Conservation (phyloP, 2,329 filamentous ascomycete genomes). For the Aspergillus versicolor region DNA sequence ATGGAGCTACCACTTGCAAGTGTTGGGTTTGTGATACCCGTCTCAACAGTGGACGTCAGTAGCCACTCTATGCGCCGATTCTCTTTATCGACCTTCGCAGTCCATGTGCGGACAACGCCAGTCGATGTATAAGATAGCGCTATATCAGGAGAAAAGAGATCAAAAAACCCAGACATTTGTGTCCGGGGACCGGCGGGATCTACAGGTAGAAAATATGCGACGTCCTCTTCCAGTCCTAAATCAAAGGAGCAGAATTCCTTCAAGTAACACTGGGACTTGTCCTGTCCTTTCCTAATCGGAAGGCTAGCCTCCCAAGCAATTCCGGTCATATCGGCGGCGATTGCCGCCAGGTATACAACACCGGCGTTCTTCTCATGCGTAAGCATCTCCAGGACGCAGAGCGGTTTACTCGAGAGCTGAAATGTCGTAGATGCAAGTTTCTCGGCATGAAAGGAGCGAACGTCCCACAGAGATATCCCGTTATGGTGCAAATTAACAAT, state of each 20-base stretch:
- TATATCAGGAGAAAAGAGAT: constrained; percentile 81
- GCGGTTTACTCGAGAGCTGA: constrained; percentile 64
- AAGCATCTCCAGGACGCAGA: constrained; percentile 75
- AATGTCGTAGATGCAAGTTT: constrained; percentile 62
- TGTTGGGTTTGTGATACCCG: constrained; percentile 68
- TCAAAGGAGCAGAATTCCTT: constrained; percentile 70
- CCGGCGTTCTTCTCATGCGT: constrained; percentile 57
- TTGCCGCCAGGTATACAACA: constrained; percentile 71
- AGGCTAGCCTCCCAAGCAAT: constrained; percentile 77
- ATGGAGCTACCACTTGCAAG: constrained; percentile 83
- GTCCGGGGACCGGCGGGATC: constrained; percentile 78
- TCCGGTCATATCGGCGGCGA: constrained; percentile 75
- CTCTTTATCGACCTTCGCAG: constrained; percentile 67
- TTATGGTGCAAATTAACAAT: constrained; percentile 76
- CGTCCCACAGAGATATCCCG: constrained; percentile 76
- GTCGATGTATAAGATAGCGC: constrained; percentile 78
- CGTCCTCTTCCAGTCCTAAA: constrained; percentile 55
- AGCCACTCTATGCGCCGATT: constrained; percentile 73
- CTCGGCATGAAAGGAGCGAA: constrained; percentile 58
- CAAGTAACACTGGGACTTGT: constrained; percentile 48
- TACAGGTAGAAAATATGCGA: constrained; percentile 69
- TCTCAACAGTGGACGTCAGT: constrained; percentile 77
- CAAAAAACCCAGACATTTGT: constrained; percentile 73
- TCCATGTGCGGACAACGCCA: constrained; percentile 80
- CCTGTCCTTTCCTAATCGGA: constrained; percentile 43